Conservation (phyloP, 371 early-diverging fungal genomes). For the Haplosporangium sp. region DNA sequence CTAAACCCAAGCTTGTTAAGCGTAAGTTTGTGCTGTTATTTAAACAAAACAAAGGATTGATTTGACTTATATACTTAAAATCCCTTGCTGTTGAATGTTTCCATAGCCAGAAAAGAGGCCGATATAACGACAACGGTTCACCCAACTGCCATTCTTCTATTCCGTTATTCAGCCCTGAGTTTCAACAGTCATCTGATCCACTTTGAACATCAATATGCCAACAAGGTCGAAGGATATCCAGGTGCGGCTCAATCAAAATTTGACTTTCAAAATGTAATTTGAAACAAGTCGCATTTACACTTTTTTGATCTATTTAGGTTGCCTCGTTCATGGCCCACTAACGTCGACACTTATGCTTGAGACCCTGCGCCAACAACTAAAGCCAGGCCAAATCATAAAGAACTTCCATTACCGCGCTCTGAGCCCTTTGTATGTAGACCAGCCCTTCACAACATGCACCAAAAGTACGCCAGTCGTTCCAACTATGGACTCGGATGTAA, state of each 20-base stretch:
- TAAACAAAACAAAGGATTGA: not conserved
- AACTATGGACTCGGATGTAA: constrained; percentile 45
- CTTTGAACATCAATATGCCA: constrained; percentile 81
- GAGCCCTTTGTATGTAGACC: constrained; percentile 72
- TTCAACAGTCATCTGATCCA: constrained; percentile 90
- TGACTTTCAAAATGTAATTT: not conserved
- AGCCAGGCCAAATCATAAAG: constrained; percentile 38
- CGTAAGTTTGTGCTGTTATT: constrained; percentile 17
- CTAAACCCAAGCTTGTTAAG: constrained; percentile 45
- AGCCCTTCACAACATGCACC: constrained; percentile 65
- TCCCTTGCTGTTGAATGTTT: not conserved
- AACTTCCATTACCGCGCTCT: constrained; percentile 80
- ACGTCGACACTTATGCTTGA: constrained; percentile 80
- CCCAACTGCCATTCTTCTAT: constrained; percentile 79
- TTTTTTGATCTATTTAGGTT: constrained; percentile 51
- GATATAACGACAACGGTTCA: constrained; percentile 64
- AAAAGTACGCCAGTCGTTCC: constrained; percentile 40
- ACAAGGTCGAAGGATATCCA: constrained; percentile 77
- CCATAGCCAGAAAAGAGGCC: constrained; percentile 60
- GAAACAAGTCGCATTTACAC: not conserved
- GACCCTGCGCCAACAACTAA: constrained; percentile 61
- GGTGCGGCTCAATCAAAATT: constrained; percentile 49
- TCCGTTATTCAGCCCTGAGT: constrained; percentile 88
- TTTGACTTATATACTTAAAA: too few species aligned
- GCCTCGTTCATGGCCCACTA: constrained; percentile 88